These are phyloP conservation scores for Aspergillus sp. DNA, from an alignment of 2,329 filamentous ascomycete genomes.

Conservation along the genomic window DNA sequence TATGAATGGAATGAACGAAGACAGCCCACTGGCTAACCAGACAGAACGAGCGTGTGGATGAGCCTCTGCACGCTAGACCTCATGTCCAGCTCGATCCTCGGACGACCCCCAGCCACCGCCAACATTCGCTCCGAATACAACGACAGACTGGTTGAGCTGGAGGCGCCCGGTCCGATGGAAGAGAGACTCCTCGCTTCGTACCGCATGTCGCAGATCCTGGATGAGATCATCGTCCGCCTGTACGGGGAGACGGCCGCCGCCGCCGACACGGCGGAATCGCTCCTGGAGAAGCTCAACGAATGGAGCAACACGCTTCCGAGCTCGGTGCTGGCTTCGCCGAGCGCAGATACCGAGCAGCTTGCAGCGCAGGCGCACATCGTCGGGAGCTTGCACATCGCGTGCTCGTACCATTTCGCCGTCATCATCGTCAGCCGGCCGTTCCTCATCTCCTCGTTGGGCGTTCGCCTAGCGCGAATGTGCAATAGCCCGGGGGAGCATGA, in stretches of 20 bases:
- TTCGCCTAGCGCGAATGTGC: slow-evolving; percentile 31
- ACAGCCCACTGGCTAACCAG: slow-evolving; percentile 1
- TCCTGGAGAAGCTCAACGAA: slow-evolving; percentile 43
- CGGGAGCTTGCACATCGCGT: slow-evolving; percentile 55
- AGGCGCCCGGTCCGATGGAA: slow-evolving; percentile 21
- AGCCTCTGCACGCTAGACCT: slow-evolving; percentile 50
- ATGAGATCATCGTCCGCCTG: slow-evolving; percentile 44
- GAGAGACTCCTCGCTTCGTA: slow-evolving; percentile 43
- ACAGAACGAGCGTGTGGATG: slow-evolving; percentile 46
- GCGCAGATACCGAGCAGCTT: slow-evolving; percentile 16
- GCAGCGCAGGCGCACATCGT: slow-evolving; percentile 39
- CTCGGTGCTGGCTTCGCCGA: slow-evolving; percentile 24
- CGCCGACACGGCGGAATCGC: slow-evolving; percentile 35
- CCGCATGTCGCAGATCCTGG: slow-evolving; percentile 44
- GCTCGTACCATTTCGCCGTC: slow-evolving; percentile 59
- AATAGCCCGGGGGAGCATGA: slow-evolving; percentile 20
- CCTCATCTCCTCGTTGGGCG: slow-evolving; percentile 50
- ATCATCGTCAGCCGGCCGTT: slow-evolving; percentile 58
- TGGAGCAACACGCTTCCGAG: slow-evolving; percentile 49
- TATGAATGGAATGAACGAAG: slow-evolving; percentile 1
- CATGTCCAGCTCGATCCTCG: slow-evolving; percentile 50
- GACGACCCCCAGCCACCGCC: slow-evolving; percentile 38
- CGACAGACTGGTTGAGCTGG: slow-evolving; percentile 19
- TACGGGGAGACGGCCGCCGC: slow-evolving; percentile 41
- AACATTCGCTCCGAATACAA: slow-evolving; percentile 25